phyloP scores from a whole-genome alignment of 768 basidiomycete species.

The Mrakia gelida region DNA sequence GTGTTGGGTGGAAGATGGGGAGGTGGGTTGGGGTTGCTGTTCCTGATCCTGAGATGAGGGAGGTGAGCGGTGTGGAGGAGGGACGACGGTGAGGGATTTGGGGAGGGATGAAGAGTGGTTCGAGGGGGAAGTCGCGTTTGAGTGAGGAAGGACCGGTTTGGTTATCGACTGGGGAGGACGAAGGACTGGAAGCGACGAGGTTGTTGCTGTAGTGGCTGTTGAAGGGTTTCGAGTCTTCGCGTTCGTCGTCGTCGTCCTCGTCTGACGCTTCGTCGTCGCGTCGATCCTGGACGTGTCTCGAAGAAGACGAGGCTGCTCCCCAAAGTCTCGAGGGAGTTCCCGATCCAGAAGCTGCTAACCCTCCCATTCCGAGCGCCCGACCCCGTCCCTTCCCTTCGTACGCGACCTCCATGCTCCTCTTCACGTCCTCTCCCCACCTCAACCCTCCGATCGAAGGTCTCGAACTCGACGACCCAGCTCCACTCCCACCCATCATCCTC shows the following conservation, averaged over 20 bases:
- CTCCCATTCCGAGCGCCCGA: neutral
- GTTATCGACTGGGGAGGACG: neutral
- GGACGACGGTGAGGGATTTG: slow-evolving; percentile 15
- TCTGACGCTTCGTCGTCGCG: neutral
- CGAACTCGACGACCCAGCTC: neutral
- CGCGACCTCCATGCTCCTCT: neutral
- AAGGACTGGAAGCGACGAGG: slow-evolving; percentile 1
- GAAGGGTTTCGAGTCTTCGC: neutral
- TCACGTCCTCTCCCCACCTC: slow-evolving; percentile 12
- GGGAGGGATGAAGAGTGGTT: slow-evolving; percentile 12
- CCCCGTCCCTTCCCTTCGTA: neutral
- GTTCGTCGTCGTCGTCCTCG: neutral
- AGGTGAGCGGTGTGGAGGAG: neutral
- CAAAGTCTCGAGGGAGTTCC: neutral
- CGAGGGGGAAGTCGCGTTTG: neutral
- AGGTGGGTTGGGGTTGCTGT: slow-evolving; percentile 9
- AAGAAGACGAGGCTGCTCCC: neutral
- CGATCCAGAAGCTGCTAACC: neutral
- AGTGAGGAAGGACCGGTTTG: neutral
- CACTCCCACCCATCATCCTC: neutral
- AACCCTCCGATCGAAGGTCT: neutral
- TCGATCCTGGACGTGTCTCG: neutral
- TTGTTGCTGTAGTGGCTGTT: too few relatives aligned
- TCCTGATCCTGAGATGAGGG: slow-evolving; percentile 7
- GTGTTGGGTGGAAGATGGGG: slow-evolving; percentile 28